Evolutionary conservation across 2,329 filamentous ascomycete species (phyloP), one percentile per base, ranked within the genome.

Genomic region (Fusarium sterilihyphosum): DNA sequence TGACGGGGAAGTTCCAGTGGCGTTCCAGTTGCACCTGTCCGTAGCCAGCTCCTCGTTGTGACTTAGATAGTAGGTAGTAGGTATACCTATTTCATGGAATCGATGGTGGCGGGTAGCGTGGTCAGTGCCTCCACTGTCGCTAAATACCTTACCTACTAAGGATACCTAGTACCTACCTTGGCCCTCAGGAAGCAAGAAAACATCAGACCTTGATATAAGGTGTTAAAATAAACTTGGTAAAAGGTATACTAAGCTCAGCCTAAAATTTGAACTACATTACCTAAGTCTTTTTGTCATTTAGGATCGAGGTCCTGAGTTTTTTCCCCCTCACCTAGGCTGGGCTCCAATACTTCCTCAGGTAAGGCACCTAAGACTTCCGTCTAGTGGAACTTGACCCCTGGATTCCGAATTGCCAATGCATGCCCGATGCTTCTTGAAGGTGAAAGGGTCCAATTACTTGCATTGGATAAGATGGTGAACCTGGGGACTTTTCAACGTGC

Each of bases 331-430:
- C 26, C 20, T 22, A 22, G 26, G 49, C 31, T 35, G 31, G 59
- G 52, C 52, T 70, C 66, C 59, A 57, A 59, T 53, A 40, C 65
- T 61, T 71, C 61, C 69, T 75, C 73, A 75, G 73, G 73, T 73
- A 61, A 58, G 57, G 65, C 73, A 61, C 56, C 61, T 61, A 75
- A 75, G 50, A 73, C 59, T 63, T 33, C 35, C 14, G 52, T 59
- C 38, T 43, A 54, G 52, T 70, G 67, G 66, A 46, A 61, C 47
- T 41, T 41, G 60, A 50, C 66, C 67, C 67, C 67, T 70, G 52
- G 60, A 70, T 66, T 66, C 56, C 40, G 61, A 37, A 47, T 58
- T 65, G 26, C 38, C 65, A 46, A 61, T 68, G 54, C 54, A 68
- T 62, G 44, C 22, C 43, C 14, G 33, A 62, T 50, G 56, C 54